Evolutionary conservation across 352 stramenopile genomes (phyloP).

Genomic region (Phytophthora uliginosa): DNA sequence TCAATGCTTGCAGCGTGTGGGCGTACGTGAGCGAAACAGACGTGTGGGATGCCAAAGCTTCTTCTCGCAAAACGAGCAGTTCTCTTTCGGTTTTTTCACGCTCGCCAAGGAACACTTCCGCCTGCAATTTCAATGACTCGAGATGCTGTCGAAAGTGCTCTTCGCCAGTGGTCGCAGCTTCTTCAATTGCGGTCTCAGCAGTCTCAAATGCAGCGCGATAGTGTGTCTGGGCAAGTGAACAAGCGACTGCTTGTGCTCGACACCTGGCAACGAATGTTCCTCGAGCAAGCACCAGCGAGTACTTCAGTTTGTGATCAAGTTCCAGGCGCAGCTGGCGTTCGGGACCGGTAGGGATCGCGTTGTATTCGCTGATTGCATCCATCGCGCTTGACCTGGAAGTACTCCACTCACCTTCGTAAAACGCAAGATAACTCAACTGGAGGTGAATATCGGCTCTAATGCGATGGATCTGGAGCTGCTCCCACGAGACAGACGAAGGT

Average conservation of each 20-base stretch:
- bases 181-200: constrained; percentile 43
- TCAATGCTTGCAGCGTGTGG: constrained; percentile 45
- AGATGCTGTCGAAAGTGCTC: constrained; percentile 53
- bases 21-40: constrained; percentile 50
- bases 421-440: constrained; percentile 48
- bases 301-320: constrained; percentile 56
- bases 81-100: constrained; percentile 33
- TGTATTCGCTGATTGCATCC: constrained; percentile 32
- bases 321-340: constrained; percentile 15
- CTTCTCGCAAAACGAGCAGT: constrained; percentile 37
- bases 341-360: constrained; percentile 12
- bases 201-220: constrained; percentile 42
- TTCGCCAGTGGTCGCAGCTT: constrained; percentile 50
- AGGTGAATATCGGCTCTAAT: constrained; percentile 48
- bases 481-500: constrained; percentile 27
- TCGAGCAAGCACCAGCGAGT: constrained; percentile 35
- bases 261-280: constrained; percentile 55
- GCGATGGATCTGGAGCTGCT: constrained; percentile 35
- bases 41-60: constrained; percentile 26
- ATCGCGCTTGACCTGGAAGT: constrained; percentile 30
- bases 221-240: constrained; percentile 42
- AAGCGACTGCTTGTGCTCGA: constrained; percentile 47
- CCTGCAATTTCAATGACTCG: constrained; percentile 50
- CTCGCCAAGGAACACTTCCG: constrained; percentile 50
- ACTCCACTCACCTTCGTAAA: constrained; percentile 47